These are phyloP conservation scores for Moesziomyces sp. DNA, from an alignment of 1,284 basidiomycete genomes.

Conservation along the genomic window DNA sequence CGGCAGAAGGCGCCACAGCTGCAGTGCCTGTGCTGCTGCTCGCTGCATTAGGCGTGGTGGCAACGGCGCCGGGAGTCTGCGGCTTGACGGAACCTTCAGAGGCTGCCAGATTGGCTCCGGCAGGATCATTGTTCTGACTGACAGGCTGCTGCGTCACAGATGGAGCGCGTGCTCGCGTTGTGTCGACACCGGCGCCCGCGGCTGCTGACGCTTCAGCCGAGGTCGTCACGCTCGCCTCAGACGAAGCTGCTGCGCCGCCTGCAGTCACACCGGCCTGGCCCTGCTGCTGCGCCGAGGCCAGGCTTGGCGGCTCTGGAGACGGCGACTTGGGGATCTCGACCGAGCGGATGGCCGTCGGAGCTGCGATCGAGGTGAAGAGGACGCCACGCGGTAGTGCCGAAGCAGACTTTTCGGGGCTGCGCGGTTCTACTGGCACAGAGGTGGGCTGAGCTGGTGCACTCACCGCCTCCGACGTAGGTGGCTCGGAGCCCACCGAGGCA, in stretches of 20 bases:
- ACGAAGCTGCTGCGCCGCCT: not conserved
- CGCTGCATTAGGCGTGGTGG: slow-evolving; percentile 3
- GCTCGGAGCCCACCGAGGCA: not conserved
- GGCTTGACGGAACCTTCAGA: slow-evolving; percentile 25
- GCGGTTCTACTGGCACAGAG: slow-evolving; percentile 3
- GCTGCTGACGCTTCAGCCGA: slow-evolving; percentile 6
- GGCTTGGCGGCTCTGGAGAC: slow-evolving; percentile 32
- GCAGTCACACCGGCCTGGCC: not conserved
- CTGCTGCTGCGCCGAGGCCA: slow-evolving; percentile 3
- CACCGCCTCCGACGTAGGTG: not conserved
- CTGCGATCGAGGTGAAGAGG: slow-evolving; percentile 47
- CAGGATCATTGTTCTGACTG: slow-evolving; percentile 1
- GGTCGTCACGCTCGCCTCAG: not conserved
- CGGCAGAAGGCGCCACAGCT: not conserved
- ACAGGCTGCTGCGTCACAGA: slow-evolving; percentile 14
- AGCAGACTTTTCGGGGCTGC: slow-evolving; percentile 14
- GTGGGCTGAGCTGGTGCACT: not conserved
- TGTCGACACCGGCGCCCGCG: slow-evolving; percentile 14
- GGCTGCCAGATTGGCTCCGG: not conserved
- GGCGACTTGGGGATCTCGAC: slow-evolving; percentile 60
- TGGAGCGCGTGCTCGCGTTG: slow-evolving; percentile 14
- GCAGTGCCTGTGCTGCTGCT: slow-evolving; percentile 1
- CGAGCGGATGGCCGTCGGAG: slow-evolving; percentile 53
- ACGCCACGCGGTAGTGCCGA: slow-evolving; percentile 22
- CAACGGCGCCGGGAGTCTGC: not conserved